phyloP scores from a whole-genome alignment of 306 rosid species.

The Gastrolobium villosum region DNA sequence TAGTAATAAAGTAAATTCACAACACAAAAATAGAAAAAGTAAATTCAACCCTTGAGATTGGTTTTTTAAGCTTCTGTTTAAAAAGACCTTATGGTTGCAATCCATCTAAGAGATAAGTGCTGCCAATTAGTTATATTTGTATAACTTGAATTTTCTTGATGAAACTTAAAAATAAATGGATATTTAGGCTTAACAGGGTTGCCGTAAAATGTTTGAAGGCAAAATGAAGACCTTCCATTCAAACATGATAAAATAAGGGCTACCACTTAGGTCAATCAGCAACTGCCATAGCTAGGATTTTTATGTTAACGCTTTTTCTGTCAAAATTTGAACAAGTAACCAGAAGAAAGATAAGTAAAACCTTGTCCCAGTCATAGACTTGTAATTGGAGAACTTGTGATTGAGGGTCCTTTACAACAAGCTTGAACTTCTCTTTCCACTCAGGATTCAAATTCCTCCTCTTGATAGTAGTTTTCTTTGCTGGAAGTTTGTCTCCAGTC shows the following conservation, averaged over 20 bases:
- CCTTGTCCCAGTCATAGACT: conserved; percentile 99
- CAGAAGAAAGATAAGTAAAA: conserved; percentile 47
- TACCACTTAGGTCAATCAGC: neutral
- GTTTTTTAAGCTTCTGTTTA: neutral
- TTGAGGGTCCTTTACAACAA: conserved; percentile 82
- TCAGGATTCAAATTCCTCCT: conserved; percentile 85
- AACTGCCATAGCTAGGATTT: conserved; percentile 7
- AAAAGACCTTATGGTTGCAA: neutral
- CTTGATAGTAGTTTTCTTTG: conserved; percentile 83
- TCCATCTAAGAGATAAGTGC: neutral
- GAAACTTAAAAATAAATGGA: neutral
- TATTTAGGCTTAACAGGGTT: conserved; percentile 8
- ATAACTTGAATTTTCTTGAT: neutral
- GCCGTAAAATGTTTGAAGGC: neutral
- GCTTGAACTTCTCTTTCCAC: conserved; percentile 96
- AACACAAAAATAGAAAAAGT: neutral
- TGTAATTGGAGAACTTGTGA: conserved; percentile 90
- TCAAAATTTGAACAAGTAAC: conserved; percentile 47
- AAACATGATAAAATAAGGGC: neutral
- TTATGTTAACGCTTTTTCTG: neutral
- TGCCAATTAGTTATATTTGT: neutral
- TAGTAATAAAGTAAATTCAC: neutral
- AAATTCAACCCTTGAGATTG: neutral
- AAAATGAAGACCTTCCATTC: conserved; percentile 25
- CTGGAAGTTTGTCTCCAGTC: conserved; percentile 76